phyloP scores from a whole-genome alignment of 2,329 filamentous ascomycete species.

The Cordyceps tenuipes region DNA sequence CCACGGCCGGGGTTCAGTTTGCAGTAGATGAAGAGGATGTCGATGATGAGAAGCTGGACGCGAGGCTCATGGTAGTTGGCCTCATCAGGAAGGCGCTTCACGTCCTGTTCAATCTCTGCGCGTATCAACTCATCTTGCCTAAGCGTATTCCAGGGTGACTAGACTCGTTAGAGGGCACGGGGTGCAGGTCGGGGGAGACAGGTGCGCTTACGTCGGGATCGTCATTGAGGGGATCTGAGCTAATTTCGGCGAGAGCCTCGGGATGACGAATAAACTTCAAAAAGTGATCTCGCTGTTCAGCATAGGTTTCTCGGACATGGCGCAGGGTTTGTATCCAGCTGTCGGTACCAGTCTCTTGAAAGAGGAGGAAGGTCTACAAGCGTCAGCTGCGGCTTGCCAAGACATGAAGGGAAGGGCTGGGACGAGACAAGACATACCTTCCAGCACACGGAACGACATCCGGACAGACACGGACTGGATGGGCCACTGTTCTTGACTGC shows the following conservation, averaged over 20 bases:
- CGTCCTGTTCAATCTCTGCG: slow-evolving; percentile 88
- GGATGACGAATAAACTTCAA: slow-evolving; percentile 78
- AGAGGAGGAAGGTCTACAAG: slow-evolving; percentile 68
- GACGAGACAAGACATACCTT: slow-evolving; percentile 47
- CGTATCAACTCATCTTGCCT: slow-evolving; percentile 76
- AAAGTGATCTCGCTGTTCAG: slow-evolving; percentile 62
- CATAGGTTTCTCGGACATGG: slow-evolving; percentile 67
- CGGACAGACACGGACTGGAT: slow-evolving; percentile 57
- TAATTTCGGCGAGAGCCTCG: slow-evolving; percentile 62
- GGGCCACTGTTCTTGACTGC: slow-evolving; percentile 54
- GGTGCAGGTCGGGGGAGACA: background rate
- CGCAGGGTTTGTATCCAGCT: slow-evolving; percentile 62
- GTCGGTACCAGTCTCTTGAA: slow-evolving; percentile 54
- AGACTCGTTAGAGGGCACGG: slow-evolving; percentile 21
- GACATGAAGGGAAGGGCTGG: background rate
- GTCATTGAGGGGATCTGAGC: slow-evolving; percentile 77
- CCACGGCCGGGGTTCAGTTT: slow-evolving; percentile 81
- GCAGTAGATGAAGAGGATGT: slow-evolving; percentile 90
- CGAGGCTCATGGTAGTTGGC: slow-evolving; percentile 74
- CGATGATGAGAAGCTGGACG: slow-evolving; percentile 73
- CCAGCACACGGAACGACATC: slow-evolving; percentile 84
- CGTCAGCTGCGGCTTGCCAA: slow-evolving; percentile 12
- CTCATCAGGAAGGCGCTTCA: slow-evolving; percentile 87
- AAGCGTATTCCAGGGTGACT: slow-evolving; percentile 89
- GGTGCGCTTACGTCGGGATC: slow-evolving; percentile 46